Base-by-base conservation (phyloP, 495 filamentous ascomycete genomes). In the Penicillium goetzii region DNA sequence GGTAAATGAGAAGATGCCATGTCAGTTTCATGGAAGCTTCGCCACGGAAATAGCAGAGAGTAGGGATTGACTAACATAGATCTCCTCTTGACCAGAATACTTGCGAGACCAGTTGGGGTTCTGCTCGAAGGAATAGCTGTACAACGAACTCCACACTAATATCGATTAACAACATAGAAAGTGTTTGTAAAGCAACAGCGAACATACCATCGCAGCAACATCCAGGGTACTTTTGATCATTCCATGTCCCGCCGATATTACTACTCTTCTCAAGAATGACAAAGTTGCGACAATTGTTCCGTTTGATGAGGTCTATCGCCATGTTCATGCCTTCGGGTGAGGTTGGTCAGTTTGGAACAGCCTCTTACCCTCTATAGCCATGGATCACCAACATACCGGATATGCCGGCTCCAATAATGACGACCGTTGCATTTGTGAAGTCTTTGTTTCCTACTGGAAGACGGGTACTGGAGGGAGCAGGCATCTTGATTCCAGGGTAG, bases 71-170 rank as follows among this genome's bases (percentile, higher is more conserved):
- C 74, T 62, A 58, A 83, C 77, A 54, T 83, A 79, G 28, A 90
- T 85, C 68, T 90, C 88, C 52, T 80, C 79, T 58, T 88, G 86
- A 0, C 86, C 86, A 0, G 88, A 84, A 65, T 89, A 89, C 41
- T 88, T 82, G 32, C 83, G 74, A 5, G 85, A 83, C 88, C 89
- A 90, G 67, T 82, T 72, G 11, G 85, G 77, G 30, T 87, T 88
- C 14, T 88, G 86, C 32, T 87, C 88, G 63, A 90, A 90, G 5
- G 85, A 84, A 67, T 85, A 90, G 61, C 85, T 88, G 72, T 90
- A 91, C 12, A 85, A 65, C 1, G 74, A 53, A 53, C 80, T 81
- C 72, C 74, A 77, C 12, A 85, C 79, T 81, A 58, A 11, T 33
- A 4, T 25, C 8, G 14, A 33, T 61, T 17, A 61, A 36, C 26